Evolutionary conservation across 2,329 filamentous ascomycete species (phyloP), one percentile per base, ranked within the genome.

Genomic region (Colletotrichum phormii): DNA sequence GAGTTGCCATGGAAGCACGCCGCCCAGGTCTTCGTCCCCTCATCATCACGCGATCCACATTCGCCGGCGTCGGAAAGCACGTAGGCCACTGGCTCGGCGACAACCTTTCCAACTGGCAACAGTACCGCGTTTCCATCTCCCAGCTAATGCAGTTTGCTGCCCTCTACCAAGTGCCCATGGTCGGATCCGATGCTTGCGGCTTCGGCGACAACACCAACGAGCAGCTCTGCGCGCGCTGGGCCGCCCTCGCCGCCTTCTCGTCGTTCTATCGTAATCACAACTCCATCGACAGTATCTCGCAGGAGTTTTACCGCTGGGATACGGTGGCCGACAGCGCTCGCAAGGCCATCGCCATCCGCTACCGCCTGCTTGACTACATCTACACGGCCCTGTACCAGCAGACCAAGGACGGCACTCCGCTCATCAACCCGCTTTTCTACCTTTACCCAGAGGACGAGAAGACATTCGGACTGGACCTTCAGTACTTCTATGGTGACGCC

Each of bases 331-430:
- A 87, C 9, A 91, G 92, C 0, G 92, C 92, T 0, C 88, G 87
- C 67, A 91, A 89, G 71, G 92, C 91, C 22, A 94, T 95, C 76
- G 88, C 88, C 35, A 90, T 91, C 60, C 89, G 94, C n/a, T 95
- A 95, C 83, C 87, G 89, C 37, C 85, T 95, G n/a, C 85, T 96
- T n/a, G 93, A 95, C 77, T 95, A 95, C 82, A 86, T 94, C 72
- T 95, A 96, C 85, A 95, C 93, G 1, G 89, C 91, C 0, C 85
- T 95, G 76, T 85, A 91, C 78, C 82, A 84, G 69, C 89, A 94
- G 79, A 88, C 86, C 35, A 77, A 84, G 22, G 87, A 87, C 29
- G 94, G 94, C 42, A 87, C 86, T 1, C 93, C 94, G 0, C 84
- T 91, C 75, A 83, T 95, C 67, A 90, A 90, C 76, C 93, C 94